Evolutionary conservation across 2,329 filamentous ascomycete genomes (phyloP), one percentile per base, ranked within the genome.

Genomic region (Apiospora koreana): DNA sequence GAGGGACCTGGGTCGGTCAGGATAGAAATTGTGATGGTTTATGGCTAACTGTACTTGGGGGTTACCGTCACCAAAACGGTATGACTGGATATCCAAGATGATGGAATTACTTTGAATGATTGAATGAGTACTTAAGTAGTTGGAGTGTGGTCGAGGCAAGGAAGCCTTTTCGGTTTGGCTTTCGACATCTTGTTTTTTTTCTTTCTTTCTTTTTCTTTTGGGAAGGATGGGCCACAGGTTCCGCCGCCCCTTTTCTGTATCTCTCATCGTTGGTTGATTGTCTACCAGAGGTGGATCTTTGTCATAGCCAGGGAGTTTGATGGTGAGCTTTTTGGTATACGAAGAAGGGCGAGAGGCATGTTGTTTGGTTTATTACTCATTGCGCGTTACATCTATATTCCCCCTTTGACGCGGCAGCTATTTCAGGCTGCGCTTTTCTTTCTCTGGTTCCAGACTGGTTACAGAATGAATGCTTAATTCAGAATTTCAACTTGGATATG

Each of bases 291-390:
- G 21, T 21, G 54, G 31, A 38, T 38, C 18, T 62, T 62, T 38
- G 54, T 46, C 68, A 64, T 69, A 68, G 69, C 68, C 69, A 72
- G 42, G 72, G 67, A 67, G 70, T 73, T 73, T 23, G 28, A n/a
- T 62, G 21, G 54, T 21, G 50, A 35, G 54, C 54, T 38, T 62
- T 62, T 62, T 62, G 54, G 54, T 9, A 38, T 38, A 62, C 18
- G 31, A 38, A 16, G 31, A 62, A 35, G 31, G 31, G 21, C 31
- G 54, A 38, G 54, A 38, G 45, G 54, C 23, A 46, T 50, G 8
- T 48, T n/a, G 50, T 45, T 35, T 65, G 65, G 31, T 70, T 62
- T 35, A 38, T 62, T 62, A 31, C 31, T 62, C 54, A n/a, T 62
- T 58, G 54, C 31, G 54, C 54, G 21, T 65, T 42, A 38, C 5